phyloP scores from a whole-genome alignment of 2,329 filamentous ascomycete species.

The Lachnellula hyalina region DNA sequence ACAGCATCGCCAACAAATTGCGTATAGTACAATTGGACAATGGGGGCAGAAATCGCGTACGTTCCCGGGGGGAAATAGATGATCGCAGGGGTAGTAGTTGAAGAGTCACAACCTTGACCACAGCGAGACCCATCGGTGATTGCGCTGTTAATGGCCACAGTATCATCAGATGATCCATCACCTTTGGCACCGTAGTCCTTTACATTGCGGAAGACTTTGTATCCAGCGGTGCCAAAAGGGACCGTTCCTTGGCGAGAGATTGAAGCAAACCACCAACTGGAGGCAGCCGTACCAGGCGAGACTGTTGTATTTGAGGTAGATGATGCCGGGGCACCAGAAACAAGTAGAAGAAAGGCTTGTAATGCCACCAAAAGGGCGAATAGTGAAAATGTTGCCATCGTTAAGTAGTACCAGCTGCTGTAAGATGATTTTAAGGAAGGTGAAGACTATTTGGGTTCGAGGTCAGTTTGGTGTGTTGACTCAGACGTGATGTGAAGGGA shows the following conservation, averaged over 20 bases:
- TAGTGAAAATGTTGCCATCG: conserved; percentile 29
- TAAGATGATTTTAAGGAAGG: conserved; percentile 29
- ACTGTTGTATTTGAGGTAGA: conserved; percentile 5
- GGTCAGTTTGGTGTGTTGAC: conserved; percentile 7
- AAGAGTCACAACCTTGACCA: conserved; percentile 74
- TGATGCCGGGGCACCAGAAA: conserved; percentile 23
- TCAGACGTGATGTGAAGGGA: neutral
- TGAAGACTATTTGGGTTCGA: conserved; percentile 20
- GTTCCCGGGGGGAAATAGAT: conserved; percentile 89
- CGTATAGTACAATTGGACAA: conserved; percentile 87
- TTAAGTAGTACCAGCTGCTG: conserved; percentile 31
- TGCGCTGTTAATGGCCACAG: conserved; percentile 76
- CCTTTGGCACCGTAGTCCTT: conserved; percentile 69
- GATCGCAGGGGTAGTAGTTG: conserved; percentile 75
- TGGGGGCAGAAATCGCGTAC: conserved; percentile 73
- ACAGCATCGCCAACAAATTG: conserved; percentile 81
- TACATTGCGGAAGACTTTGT: conserved; percentile 73
- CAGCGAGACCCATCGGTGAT: conserved; percentile 76
- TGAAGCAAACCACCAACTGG: conserved; percentile 29
- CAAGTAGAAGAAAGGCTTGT: conserved; percentile 22
- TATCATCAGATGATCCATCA: conserved; percentile 71
- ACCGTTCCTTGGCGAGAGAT: conserved; percentile 31
- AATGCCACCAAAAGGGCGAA: conserved; percentile 26
- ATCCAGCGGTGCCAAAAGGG: conserved; percentile 40
- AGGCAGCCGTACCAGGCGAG: conserved; percentile 9